These are phyloP conservation scores for Phaseolus coccineus DNA, from an alignment of 331 rosid genomes.

Conservation along the genomic window DNA sequence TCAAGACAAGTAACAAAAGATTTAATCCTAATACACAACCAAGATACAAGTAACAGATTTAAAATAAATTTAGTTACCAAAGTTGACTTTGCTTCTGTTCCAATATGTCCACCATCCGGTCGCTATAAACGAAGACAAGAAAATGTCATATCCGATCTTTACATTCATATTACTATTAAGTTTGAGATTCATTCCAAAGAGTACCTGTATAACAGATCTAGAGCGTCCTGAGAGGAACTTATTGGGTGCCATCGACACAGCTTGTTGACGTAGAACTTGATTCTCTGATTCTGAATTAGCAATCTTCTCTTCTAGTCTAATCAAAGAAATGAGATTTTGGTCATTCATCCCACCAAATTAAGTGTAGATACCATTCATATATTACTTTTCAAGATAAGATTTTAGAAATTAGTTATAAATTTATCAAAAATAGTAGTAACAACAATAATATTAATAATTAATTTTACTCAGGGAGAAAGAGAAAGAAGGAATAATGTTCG, in stretches of 20 bases:
- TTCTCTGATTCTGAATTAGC: slow-evolving; percentile 85
- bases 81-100: slow-evolving; percentile 59
- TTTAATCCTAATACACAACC: not conserved
- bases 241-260: slow-evolving; percentile 88
- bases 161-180: slow-evolving; percentile 31
- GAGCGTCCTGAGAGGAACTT: slow-evolving; percentile 85
- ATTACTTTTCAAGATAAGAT: slow-evolving; percentile 35
- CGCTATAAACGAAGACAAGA: slow-evolving; percentile 61
- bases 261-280: slow-evolving; percentile 90
- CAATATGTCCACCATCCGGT: slow-evolving; percentile 68
- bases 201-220: slow-evolving; percentile 83
- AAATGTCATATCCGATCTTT: slow-evolving; percentile 33
- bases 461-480: slow-evolving; percentile 12
- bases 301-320: slow-evolving; percentile 92
- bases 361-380: slow-evolving; percentile 30
- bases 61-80: slow-evolving; percentile 53
- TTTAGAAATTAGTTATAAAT: slow-evolving; percentile 23
- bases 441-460: not conserved
- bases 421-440: not conserved
- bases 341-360: slow-evolving; percentile 39
- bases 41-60: slow-evolving; percentile 1
- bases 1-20: not conserved
- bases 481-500: slow-evolving; percentile 39
- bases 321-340: slow-evolving; percentile 48
- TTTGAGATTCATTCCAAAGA: slow-evolving; percentile 16